Evolutionary conservation across 1,284 basidiomycete species (phyloP).

Genomic region (Porodaedalea pini): DNA sequence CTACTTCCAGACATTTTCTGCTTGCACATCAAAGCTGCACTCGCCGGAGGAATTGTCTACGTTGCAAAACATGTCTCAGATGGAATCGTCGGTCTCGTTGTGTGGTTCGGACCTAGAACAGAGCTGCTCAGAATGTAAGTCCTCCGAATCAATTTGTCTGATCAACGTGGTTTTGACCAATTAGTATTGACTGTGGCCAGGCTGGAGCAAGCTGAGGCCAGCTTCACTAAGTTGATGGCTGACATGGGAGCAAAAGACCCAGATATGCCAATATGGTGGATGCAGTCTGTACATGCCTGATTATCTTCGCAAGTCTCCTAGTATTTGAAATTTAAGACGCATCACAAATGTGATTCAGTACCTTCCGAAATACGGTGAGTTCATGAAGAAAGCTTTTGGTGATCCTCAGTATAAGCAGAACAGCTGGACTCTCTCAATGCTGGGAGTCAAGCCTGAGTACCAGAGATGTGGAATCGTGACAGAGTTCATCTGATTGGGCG

Average conservation of each 20-base stretch:
- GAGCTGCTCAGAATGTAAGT: constrained; percentile 19
- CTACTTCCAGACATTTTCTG: no score
- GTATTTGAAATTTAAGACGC: neutral
- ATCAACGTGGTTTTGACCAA: neutral
- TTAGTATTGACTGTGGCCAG: neutral
- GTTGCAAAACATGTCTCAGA: constrained; percentile 19
- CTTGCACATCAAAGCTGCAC: constrained; percentile 5
- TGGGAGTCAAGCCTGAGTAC: constrained; percentile 18
- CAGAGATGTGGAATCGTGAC: constrained; percentile 14
- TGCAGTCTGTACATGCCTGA: constrained; percentile 19
- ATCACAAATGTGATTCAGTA: constrained; percentile 10
- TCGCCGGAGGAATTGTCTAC: constrained; percentile 23
- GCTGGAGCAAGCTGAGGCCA: neutral
- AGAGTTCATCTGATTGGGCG: constrained; percentile 13
- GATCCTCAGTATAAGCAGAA: constrained; percentile 10
- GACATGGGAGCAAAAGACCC: constrained; percentile 1
- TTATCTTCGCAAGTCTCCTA: neutral
- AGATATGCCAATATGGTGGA: constrained; percentile 12
- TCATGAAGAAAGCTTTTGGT: constrained; percentile 8
- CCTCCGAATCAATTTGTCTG: neutral
- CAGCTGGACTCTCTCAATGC: constrained; percentile 20
- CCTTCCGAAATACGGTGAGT: constrained; percentile 12
- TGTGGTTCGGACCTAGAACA: constrained; percentile 26
- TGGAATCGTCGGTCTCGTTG: constrained; percentile 23
- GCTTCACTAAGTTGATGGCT: constrained; percentile 13